These are phyloP conservation scores for Asparagopsis taxiformis DNA, from an alignment of 31 red algal genomes.

Conservation along the genomic window DNA sequence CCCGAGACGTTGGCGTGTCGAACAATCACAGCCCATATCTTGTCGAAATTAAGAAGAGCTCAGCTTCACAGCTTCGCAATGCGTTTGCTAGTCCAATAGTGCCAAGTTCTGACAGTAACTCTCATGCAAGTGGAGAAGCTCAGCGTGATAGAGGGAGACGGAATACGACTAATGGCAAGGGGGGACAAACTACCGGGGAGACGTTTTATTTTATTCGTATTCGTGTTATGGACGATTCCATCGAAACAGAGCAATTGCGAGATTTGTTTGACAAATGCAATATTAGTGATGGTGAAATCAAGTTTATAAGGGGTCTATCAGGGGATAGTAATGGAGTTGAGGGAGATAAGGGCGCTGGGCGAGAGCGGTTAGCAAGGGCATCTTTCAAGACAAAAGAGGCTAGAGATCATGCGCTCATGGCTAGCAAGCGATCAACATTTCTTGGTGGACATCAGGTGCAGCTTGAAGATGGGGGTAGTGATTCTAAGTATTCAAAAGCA, in stretches of 20 bases:
- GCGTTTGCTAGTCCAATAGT: too few species aligned
- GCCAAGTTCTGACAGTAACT: too few species aligned
- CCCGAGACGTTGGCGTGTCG: too few species aligned
- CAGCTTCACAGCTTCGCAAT: too few species aligned
- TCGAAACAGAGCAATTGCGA: constrained; percentile 1
- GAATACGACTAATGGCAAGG: too few species aligned
- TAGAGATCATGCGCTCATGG: constrained; percentile 16
- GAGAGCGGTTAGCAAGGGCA: constrained; percentile 9
- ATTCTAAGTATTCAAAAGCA: not conserved
- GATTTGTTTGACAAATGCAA: constrained; percentile 14
- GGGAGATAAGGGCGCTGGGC: not conserved
- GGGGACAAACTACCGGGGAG: too few species aligned
- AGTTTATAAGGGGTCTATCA: not conserved
- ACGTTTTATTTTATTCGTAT: constrained; percentile 2
- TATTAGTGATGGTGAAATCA: constrained; percentile 17
- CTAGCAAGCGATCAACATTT: not conserved
- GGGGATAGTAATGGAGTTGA: not conserved
- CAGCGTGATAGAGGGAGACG: too few species aligned
- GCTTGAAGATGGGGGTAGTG: constrained; percentile 7
- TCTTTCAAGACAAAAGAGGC: constrained; percentile 2
- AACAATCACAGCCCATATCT: too few species aligned
- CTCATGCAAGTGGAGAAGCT: too few species aligned
- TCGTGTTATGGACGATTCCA: not conserved
- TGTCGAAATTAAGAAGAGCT: too few species aligned
- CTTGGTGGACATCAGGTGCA: constrained; percentile 3